A percentile compares a stretch with the other conserved stretches of the same genome.
Evolutionary conservation across 805 yeast species (phyloP).

Genomic region (Pichia gijzeniarum): DNA sequence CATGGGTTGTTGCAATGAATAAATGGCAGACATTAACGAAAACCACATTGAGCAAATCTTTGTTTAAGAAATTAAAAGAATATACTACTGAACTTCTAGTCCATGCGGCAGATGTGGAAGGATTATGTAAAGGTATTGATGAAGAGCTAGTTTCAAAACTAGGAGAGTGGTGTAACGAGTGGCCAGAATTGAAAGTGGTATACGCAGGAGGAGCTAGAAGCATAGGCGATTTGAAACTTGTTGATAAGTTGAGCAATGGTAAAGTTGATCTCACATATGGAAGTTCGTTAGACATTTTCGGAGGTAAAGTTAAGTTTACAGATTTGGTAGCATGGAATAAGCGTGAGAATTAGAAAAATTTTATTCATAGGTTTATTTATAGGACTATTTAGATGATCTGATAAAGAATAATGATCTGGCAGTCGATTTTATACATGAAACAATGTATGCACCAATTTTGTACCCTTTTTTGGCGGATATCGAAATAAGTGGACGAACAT

Average conservation of each 20-base stretch:
- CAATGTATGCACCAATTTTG: neutral
- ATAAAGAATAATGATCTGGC: conserved; percentile 3
- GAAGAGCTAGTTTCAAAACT: conserved; percentile 62
- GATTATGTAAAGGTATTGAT: conserved; percentile 90
- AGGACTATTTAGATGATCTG: neutral
- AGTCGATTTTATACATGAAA: neutral
- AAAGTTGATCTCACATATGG: conserved; percentile 91
- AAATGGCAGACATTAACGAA: conserved; percentile 92
- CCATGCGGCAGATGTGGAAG: conserved; percentile 99
- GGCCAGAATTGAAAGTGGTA: conserved; percentile 57
- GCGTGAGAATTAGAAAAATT: neutral
- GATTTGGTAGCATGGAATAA: conserved; percentile 75
- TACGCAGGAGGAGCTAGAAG: conserved; percentile 96
- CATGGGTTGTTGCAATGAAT: conserved; percentile 96
- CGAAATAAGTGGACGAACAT: conserved; percentile 29
- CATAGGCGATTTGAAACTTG: conserved; percentile 60
- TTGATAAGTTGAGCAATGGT: conserved; percentile 62
- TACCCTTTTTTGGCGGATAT: neutral
- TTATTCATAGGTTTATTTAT: too few relatives aligned
- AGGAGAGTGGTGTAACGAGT: conserved; percentile 64
- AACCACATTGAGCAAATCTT: conserved; percentile 45
- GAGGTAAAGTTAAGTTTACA: conserved; percentile 77
- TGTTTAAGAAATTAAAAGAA: conserved; percentile 46
- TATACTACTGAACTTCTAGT: conserved; percentile 84
- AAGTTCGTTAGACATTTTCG: conserved; percentile 89